Evolutionary conservation across 805 yeast genomes (phyloP).

Genomic region (Kuraishia molischiana): DNA sequence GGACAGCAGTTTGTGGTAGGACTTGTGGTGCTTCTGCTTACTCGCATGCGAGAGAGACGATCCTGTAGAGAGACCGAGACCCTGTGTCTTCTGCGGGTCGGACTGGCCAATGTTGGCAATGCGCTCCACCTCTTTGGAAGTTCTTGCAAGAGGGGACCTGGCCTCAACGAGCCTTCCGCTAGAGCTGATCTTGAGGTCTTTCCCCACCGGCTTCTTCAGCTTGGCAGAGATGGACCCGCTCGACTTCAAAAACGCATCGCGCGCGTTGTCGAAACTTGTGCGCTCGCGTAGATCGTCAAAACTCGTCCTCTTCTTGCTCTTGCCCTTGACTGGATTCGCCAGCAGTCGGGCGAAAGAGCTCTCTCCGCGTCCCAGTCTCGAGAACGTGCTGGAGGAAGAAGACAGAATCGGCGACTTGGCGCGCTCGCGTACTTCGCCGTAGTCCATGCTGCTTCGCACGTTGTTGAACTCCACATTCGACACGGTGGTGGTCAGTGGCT

Average conservation of each 20-base stretch:
- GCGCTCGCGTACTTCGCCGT: slow-evolving; percentile 1
- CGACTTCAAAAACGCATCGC: neutral
- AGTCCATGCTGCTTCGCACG: slow-evolving; percentile 12
- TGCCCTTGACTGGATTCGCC: slow-evolving; percentile 10
- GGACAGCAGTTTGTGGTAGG: slow-evolving; percentile 16
- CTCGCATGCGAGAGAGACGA: slow-evolving; percentile 5
- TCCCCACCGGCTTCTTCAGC: slow-evolving; percentile 16
- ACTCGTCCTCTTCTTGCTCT: slow-evolving; percentile 9
- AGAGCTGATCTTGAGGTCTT: slow-evolving; percentile 18
- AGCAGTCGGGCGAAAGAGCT: slow-evolving; percentile 13
- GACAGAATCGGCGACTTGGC: slow-evolving; percentile 2
- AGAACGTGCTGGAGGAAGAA: slow-evolving; percentile 13
- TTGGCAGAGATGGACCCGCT: slow-evolving; percentile 9
- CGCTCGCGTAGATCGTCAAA: neutral
- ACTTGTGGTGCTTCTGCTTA: slow-evolving; percentile 16
- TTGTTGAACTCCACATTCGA: slow-evolving; percentile 24
- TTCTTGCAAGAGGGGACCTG: slow-evolving; percentile 18
- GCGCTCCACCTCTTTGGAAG: slow-evolving; percentile 21
- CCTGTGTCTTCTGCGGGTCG: neutral
- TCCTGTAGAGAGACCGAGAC: neutral
- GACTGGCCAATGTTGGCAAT: slow-evolving; percentile 13
- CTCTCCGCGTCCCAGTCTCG: slow-evolving; percentile 10
- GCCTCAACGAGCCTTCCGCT: slow-evolving; percentile 10
- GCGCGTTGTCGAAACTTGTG: neutral
- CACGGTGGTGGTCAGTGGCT: slow-evolving; percentile 13